phyloP scores from a whole-genome alignment of 768 basidiomycete species.

The Agaricus bisporus region DNA sequence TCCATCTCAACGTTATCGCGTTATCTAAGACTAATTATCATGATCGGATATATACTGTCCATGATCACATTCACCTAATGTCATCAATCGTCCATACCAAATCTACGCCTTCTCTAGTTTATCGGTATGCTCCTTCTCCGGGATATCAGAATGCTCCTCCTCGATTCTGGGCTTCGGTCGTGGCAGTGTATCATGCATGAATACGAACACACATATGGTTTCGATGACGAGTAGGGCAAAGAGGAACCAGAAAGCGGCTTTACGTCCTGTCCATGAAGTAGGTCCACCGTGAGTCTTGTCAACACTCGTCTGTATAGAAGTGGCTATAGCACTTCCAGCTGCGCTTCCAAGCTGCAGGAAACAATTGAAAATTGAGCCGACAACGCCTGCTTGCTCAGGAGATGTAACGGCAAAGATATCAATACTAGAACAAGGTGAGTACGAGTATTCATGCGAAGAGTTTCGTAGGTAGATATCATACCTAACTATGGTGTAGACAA shows the following conservation, averaged over 20 bases:
- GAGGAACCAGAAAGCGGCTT: neutral
- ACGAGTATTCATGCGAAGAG: constrained; percentile 30
- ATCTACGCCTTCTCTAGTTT: no score
- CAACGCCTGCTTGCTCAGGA: constrained; percentile 37
- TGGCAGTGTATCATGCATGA: neutral
- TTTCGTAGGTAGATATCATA: neutral
- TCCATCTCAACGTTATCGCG: no score
- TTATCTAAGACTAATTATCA: no score
- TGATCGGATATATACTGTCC: no score
- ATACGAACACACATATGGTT: neutral
- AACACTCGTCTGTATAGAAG: constrained; percentile 37
- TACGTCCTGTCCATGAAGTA: neutral
- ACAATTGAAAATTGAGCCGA: constrained; percentile 47
- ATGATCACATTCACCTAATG: no score
- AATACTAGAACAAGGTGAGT: constrained; percentile 24
- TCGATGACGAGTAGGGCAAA: neutral
- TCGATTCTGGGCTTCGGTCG: no score
- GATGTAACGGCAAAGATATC: constrained; percentile 41
- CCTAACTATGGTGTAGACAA: constrained; percentile 24
- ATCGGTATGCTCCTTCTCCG: no score
- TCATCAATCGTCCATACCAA: no score
- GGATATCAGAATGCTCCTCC: no score
- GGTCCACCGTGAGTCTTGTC: neutral
- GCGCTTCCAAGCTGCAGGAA: constrained; percentile 45
- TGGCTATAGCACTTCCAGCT: constrained; percentile 38